phyloP scores from a whole-genome alignment of 1,139 yeast species.

The Hanseniaspora sp. region DNA sequence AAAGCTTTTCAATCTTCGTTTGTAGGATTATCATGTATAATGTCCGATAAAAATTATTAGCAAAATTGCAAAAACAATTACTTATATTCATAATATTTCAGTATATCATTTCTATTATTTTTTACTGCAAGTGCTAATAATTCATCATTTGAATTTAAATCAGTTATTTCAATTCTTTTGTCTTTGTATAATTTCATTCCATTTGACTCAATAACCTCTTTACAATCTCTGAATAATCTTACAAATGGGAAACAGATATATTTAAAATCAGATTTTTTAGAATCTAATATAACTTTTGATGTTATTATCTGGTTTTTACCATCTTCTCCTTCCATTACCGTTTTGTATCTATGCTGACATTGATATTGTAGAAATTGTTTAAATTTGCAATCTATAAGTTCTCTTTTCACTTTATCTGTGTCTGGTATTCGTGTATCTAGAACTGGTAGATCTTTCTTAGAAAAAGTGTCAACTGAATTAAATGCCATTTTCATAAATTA shows the following conservation, averaged over 20 bases:
- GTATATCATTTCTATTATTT: neutral
- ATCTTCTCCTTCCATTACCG: neutral
- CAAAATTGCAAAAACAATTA: neutral
- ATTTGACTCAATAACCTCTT: neutral
- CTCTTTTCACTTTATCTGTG: neutral
- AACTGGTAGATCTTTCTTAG: slow-evolving; percentile 1
- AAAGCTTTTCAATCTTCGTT: too few species aligned
- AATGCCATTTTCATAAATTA: neutral
- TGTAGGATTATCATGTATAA: too few species aligned
- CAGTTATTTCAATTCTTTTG: slow-evolving; percentile 10
- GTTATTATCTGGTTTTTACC: neutral
- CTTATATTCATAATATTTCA: slow-evolving; percentile 7
- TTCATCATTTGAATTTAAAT: slow-evolving; percentile 11
- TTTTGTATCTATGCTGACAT: slow-evolving; percentile 6
- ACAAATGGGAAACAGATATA: slow-evolving; percentile 14
- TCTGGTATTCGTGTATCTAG: neutral
- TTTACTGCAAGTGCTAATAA: neutral
- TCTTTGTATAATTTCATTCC: neutral
- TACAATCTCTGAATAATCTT: slow-evolving; percentile 10
- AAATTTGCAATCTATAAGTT: slow-evolving; percentile 5
- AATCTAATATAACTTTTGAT: neutral
- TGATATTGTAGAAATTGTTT: slow-evolving; percentile 13
- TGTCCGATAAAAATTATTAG: too few species aligned
- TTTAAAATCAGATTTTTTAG: slow-evolving; percentile 2
- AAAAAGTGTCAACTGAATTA: slow-evolving; percentile 2